Evolutionary conservation across 208 protist species (phyloP).

Genomic region (Leishmania turanica): DNA sequence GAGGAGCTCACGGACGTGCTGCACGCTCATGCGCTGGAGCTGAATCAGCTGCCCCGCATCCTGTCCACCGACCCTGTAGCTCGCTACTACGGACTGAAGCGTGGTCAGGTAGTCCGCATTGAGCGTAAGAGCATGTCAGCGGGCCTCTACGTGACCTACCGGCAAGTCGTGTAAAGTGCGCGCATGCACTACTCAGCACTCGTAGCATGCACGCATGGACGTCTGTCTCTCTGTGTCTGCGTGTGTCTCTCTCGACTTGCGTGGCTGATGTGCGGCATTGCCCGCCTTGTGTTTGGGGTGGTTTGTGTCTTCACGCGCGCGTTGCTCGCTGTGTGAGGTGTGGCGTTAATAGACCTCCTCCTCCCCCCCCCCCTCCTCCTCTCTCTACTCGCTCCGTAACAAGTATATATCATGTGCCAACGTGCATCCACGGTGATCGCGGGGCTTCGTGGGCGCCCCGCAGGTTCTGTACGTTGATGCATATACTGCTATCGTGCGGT

Average conservation of each 20-base stretch:
- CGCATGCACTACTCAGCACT: not conserved
- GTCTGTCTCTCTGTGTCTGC: not conserved
- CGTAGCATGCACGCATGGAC: not conserved
- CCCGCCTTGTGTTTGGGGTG: not conserved
- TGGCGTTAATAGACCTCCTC: not conserved
- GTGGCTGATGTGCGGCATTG: not conserved
- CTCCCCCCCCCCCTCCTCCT: not conserved
- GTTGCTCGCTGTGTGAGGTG: not conserved
- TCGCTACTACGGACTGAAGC: slow-evolving; percentile 94
- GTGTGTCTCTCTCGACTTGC: not conserved
- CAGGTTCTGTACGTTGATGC: not conserved
- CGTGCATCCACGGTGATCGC: not conserved
- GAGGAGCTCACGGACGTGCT: slow-evolving; percentile 91
- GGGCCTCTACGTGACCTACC: slow-evolving; percentile 98
- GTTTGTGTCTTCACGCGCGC: not conserved
- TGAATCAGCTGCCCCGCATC: slow-evolving; percentile 96
- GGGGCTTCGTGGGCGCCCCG: not conserved
- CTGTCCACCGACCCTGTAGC: slow-evolving; percentile 95
- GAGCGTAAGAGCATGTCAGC: slow-evolving; percentile 96
- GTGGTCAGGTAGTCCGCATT: slow-evolving; percentile 96
- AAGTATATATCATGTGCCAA: not conserved
- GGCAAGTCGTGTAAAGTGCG: slow-evolving; percentile 90
- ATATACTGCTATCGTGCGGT: not conserved
- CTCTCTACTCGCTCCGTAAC: not conserved
- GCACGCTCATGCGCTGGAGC: slow-evolving; percentile 91